Conservation (phyloP, 805 yeast species). For the Candida bentonensis region DNA sequence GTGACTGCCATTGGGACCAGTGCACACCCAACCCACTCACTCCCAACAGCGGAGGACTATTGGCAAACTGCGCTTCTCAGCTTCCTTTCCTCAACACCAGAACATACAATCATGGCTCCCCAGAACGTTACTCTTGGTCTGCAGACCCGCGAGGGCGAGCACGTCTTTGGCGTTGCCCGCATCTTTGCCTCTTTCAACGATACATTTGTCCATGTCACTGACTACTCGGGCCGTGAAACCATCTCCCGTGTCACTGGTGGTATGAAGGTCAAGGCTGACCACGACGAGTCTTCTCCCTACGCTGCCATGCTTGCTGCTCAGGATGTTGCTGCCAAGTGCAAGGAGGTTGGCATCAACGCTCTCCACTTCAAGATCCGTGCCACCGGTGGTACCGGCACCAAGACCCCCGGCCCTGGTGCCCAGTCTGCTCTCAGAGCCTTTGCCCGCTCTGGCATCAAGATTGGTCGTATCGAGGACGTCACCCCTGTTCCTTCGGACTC, state of each 20-base stretch:
- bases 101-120: constrained; percentile 7
- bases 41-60: too few species aligned
- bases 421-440: constrained; percentile 98
- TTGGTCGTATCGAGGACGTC: constrained; percentile 99
- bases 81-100: not conserved
- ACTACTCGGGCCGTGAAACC: constrained; percentile 99
- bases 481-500: constrained; percentile 99
- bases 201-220: constrained; percentile 99
- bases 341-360: constrained; percentile 99
- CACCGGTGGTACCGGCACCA: constrained; percentile 99
- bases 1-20: not conserved
- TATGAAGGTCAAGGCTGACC: constrained; percentile 99
- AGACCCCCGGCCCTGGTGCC: constrained; percentile 99
- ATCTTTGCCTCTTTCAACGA: constrained; percentile 99
- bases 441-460: constrained; percentile 99
- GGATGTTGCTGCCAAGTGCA: constrained; percentile 97
- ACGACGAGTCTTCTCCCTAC: constrained; percentile 99
- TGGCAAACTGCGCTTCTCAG: not conserved
- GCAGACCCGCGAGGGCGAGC: constrained; percentile 93
- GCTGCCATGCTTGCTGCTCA: constrained; percentile 99
- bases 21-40: not conserved
- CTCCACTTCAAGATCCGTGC: constrained; percentile 99
- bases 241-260: constrained; percentile 99
- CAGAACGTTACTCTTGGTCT: constrained; percentile 48
- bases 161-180: constrained; percentile 99